phyloP scores from a whole-genome alignment of 192 early-diverging fungal genomes.

The Globomyces pollinis-pini region DNA sequence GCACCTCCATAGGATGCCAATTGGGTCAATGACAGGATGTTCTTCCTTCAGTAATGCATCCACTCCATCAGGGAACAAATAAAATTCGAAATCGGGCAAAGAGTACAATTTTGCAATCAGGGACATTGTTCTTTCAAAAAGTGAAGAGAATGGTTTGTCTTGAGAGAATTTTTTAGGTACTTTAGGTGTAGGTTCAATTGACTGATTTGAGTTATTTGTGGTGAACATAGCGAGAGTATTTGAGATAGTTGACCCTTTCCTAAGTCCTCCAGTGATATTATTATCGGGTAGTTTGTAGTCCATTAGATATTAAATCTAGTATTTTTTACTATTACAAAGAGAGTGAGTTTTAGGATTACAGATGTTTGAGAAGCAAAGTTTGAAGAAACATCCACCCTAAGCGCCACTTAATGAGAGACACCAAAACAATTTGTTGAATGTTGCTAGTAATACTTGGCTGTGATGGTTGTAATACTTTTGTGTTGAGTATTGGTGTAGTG shows the following conservation, averaged over 20 bases:
- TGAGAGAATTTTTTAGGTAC: background rate
- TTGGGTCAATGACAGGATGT: conserved; percentile 27
- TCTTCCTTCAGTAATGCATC: conserved; percentile 9
- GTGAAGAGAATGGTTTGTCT: conserved; percentile 19
- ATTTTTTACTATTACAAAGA: too few relatives aligned
- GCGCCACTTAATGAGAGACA: too few relatives aligned
- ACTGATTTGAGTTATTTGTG: background rate
- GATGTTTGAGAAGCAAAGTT: too few relatives aligned
- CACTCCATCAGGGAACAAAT: conserved; percentile 42
- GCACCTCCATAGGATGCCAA: conserved; percentile 33
- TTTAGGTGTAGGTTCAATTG: background rate
- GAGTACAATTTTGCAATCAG: conserved; percentile 45
- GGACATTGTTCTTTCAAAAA: conserved; percentile 36
- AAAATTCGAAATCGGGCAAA: conserved; percentile 42
- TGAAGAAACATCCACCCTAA: too few relatives aligned
- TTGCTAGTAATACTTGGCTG: too few relatives aligned
- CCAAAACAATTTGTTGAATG: too few relatives aligned
- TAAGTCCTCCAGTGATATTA: background rate
- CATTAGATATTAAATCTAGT: too few relatives aligned
- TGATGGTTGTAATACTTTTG: too few relatives aligned
- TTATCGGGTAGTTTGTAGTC: too few relatives aligned
- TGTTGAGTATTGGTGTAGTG: too few relatives aligned
- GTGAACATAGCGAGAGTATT: background rate
- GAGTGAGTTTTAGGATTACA: too few relatives aligned
- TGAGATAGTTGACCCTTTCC: conserved; percentile 2